These are phyloP conservation scores for Niebla homalea DNA, from an alignment of 495 filamentous ascomycete genomes.

Conservation along the genomic window DNA sequence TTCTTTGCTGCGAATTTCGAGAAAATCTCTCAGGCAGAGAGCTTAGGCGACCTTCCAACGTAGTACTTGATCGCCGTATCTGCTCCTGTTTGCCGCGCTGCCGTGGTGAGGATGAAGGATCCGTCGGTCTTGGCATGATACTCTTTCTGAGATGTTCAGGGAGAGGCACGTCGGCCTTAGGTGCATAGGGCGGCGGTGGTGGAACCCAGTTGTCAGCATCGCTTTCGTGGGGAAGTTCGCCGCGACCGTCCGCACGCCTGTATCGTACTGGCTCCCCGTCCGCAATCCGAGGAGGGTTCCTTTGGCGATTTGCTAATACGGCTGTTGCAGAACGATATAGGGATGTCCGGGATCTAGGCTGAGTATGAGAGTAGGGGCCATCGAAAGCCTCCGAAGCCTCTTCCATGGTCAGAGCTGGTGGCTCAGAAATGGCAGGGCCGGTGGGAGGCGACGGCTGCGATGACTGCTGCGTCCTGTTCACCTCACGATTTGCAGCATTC, in stretches of 20 bases:
- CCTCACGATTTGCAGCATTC: not conserved
- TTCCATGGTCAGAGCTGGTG: constrained; percentile 12
- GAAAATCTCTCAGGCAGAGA: constrained; percentile 11
- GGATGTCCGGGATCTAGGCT: constrained; percentile 62
- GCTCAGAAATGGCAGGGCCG: not conserved
- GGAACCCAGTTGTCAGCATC: constrained; percentile 90
- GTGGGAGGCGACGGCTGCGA: not conserved
- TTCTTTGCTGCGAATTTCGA: constrained; percentile 1
- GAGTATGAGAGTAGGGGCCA: constrained; percentile 63
- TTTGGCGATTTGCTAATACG: constrained; percentile 52
- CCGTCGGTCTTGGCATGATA: constrained; percentile 14
- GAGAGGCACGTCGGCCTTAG: constrained; percentile 48
- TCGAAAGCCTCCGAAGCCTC: constrained; percentile 31
- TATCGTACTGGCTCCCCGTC: constrained; percentile 14
- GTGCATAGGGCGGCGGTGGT: constrained; percentile 77
- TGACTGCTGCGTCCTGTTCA: not conserved
- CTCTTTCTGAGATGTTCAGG: constrained; percentile 36
- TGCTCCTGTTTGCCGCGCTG: constrained; percentile 1
- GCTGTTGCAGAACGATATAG: constrained; percentile 69
- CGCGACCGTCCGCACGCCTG: constrained; percentile 46
- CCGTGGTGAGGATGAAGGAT: constrained; percentile 1
- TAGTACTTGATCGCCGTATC: constrained; percentile 15
- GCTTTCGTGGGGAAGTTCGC: constrained; percentile 69
- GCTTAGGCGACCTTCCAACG: constrained; percentile 8
- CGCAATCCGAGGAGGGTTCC: constrained; percentile 36